phyloP scores from a whole-genome alignment of 306 rosid species.

The Lathyrus oleraceus region DNA sequence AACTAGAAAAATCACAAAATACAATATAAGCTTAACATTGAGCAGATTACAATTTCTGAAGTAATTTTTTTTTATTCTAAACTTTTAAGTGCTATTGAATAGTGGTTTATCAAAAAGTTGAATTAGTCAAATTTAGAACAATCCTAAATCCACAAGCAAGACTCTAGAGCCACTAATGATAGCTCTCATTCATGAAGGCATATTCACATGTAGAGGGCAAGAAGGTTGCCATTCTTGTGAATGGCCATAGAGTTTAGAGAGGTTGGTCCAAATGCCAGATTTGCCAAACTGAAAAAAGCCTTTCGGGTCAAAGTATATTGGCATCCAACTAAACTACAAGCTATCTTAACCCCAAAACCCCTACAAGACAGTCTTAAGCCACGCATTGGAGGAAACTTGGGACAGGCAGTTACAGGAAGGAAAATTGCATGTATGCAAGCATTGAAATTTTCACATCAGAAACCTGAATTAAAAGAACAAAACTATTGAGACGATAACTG shows the following conservation, averaged over 20 bases:
- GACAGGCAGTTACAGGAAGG: conserved; percentile 1
- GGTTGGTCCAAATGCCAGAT: conserved; percentile 11
- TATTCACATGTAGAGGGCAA: conserved; percentile 2
- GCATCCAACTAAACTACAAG: conserved; percentile 15
- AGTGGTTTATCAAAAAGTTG: conserved; percentile 27
- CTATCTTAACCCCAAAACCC: conserved; percentile 24
- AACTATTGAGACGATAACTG: neutral
- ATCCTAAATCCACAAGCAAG: conserved; percentile 1
- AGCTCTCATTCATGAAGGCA: conserved; percentile 13
- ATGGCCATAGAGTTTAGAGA: conserved; percentile 1
- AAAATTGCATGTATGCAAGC: neutral
- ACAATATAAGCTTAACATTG: neutral
- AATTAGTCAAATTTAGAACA: conserved; percentile 6
- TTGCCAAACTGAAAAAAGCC: conserved; percentile 25
- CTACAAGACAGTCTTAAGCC: conserved; percentile 9
- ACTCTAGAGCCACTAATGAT: conserved; percentile 12
- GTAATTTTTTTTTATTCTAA: conserved; percentile 15
- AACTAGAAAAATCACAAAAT: conserved; percentile 4
- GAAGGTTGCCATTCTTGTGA: conserved; percentile 16
- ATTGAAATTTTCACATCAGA: conserved; percentile 7
- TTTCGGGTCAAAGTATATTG: conserved; percentile 2
- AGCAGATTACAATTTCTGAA: conserved; percentile 22
- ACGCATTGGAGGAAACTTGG: neutral
- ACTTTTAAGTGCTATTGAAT: neutral
- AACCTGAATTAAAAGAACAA: conserved; percentile 9